Conservation (phyloP, 129 eudicot genomes). For the Artemisia argyi region DNA sequence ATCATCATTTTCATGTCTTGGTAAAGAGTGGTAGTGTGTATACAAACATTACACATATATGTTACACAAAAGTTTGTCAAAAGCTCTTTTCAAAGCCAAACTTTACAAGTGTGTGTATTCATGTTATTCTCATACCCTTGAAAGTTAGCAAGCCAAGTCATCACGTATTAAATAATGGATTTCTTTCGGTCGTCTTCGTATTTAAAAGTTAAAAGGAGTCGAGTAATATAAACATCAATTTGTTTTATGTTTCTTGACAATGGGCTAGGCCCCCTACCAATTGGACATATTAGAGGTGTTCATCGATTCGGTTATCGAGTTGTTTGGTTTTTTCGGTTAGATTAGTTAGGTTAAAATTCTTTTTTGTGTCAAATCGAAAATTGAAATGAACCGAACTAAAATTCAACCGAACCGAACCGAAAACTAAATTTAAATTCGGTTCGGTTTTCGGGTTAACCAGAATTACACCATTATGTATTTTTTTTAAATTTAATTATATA, state of each 20-base stretch:
- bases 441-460: too few species aligned
- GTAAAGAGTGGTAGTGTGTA: conserved; percentile 5
- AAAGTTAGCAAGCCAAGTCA: background rate
- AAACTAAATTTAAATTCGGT: too few species aligned
- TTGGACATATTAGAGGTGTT: background rate
- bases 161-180: background rate
- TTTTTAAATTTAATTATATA: too few species aligned
- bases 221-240: background rate
- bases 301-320: too few species aligned
- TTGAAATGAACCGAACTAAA: too few species aligned
- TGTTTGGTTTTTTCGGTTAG: too few species aligned
- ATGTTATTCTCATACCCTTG: background rate
- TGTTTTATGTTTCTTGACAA: conserved; percentile 2
- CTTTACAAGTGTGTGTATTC: conserved; percentile 7
- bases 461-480: too few species aligned
- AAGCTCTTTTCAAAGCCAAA: background rate
- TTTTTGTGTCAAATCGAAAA: too few species aligned
- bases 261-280: background rate
- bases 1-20: conserved; percentile 5
- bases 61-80: background rate
- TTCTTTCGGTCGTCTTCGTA: background rate
- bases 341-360: too few species aligned
- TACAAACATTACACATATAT: background rate
- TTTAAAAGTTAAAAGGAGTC: too few species aligned
- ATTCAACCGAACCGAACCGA: too few species aligned